Percentiles rank a stretch among this genome's conserved stretches.
Conservation (phyloP, 1,284 basidiomycete genomes). For the Porodaedalea pini region DNA sequence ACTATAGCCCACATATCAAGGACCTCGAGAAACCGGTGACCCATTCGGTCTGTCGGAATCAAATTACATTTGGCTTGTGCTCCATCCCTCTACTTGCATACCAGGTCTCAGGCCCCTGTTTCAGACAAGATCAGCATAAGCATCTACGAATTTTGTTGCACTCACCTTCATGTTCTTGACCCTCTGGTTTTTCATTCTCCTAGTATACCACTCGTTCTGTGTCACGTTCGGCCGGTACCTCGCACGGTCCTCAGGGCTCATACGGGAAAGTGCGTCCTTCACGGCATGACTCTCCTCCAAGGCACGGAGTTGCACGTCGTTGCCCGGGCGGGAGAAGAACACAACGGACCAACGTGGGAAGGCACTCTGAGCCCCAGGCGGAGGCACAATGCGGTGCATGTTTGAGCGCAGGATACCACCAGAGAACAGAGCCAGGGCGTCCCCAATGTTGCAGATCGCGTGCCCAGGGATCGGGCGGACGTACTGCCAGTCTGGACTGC, state of each 20-base stretch:
- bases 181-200: slow-evolving; percentile 43
- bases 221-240: slow-evolving; percentile 30
- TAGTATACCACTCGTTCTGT: slow-evolving; percentile 46
- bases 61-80: slow-evolving; percentile 28
- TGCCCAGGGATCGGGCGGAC: slow-evolving; percentile 59
- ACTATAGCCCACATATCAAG: too few species aligned
- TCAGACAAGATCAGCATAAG: neutral
- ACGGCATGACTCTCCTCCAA: slow-evolving; percentile 43
- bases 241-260: slow-evolving; percentile 13
- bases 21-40: too few species aligned
- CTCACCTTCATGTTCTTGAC: slow-evolving; percentile 41
- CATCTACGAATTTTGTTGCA: neutral
- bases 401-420: slow-evolving; percentile 59
- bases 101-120: slow-evolving; percentile 35
- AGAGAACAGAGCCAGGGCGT: slow-evolving; percentile 54
- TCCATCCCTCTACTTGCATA: slow-evolving; percentile 35
- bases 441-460: slow-evolving; percentile 59
- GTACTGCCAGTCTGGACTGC: slow-evolving; percentile 62
- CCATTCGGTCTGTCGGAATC: too few species aligned
- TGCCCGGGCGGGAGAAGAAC: slow-evolving; percentile 59
- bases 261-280: neutral
- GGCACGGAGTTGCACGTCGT: slow-evolving; percentile 45
- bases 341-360: slow-evolving; percentile 56
- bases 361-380: slow-evolving; percentile 43
- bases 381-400: slow-evolving; percentile 48